A percentile compares a stretch with the other conserved stretches of the same genome.
Evolutionary conservation across 352 stramenopile genomes (phyloP).

Genomic region (Phytopythium aichiense): DNA sequence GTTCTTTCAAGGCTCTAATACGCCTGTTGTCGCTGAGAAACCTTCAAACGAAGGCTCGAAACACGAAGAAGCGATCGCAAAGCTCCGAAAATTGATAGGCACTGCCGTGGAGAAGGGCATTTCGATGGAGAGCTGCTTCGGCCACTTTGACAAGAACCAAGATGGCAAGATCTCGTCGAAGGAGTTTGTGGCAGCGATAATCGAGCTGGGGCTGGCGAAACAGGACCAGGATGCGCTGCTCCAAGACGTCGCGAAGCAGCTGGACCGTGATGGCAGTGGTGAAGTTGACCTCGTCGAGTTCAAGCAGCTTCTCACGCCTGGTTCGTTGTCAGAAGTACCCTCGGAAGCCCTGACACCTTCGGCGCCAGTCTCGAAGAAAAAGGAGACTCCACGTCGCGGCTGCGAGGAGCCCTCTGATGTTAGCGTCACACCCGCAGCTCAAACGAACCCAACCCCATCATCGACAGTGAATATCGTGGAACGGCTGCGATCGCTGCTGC

Average conservation of each 20-base stretch:
- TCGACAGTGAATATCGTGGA: conserved; percentile 8
- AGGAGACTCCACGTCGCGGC: neutral
- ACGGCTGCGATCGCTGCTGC: conserved; percentile 27
- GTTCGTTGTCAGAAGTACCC: neutral
- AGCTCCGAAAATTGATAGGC: conserved; percentile 39
- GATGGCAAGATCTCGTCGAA: conserved; percentile 52
- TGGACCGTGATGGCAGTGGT: conserved; percentile 67
- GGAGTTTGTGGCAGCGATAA: conserved; percentile 59
- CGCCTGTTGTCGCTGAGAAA: neutral
- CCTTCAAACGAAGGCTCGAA: neutral
- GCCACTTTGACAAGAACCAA: conserved; percentile 83
- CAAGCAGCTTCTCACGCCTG: conserved; percentile 35
- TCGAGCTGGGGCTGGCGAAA: conserved; percentile 39
- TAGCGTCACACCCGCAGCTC: neutral
- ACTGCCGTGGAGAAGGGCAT: conserved; percentile 44
- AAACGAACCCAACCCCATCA: neutral
- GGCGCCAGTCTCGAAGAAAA: neutral
- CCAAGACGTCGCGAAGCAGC: conserved; percentile 29
- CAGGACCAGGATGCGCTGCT: conserved; percentile 22
- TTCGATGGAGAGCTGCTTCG: conserved; percentile 55
- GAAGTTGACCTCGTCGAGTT: conserved; percentile 65
- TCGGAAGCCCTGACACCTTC: neutral
- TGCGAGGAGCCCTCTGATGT: neutral
- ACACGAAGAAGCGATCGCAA: conserved; percentile 21
- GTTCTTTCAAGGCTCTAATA: conserved; percentile 19